Percentiles rank a stretch among this genome's conserved stretches.
phyloP scores from a whole-genome alignment of 225 moss, liverwort and hornwort genomes.

The Polytrichum formosum region DNA sequence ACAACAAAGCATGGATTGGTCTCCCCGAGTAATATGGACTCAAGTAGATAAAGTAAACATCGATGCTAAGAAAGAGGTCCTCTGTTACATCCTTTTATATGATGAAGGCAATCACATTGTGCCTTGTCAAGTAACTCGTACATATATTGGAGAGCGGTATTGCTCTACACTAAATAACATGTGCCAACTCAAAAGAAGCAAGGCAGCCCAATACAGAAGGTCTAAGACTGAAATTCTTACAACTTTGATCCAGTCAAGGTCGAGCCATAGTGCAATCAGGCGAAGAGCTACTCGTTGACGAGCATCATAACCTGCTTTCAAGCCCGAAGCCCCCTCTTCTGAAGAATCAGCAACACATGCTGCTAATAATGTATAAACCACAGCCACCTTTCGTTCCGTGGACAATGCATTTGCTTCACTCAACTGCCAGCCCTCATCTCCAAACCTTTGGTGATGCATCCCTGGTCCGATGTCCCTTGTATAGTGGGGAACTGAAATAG shows the following conservation, averaged over 20 bases:
- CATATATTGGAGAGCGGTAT: background rate
- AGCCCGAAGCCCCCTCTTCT: slow-evolving; percentile 53
- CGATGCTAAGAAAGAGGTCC: no score
- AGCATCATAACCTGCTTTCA: slow-evolving; percentile 88
- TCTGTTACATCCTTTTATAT: no score
- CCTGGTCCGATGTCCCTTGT: slow-evolving; percentile 23
- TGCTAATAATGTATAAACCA: slow-evolving; percentile 74
- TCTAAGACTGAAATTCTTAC: slow-evolving; percentile 29
- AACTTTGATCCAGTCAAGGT: slow-evolving; percentile 77
- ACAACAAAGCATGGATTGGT: background rate
- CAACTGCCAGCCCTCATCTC: slow-evolving; percentile 33
- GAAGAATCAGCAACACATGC: slow-evolving; percentile 87
- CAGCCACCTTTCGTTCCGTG: slow-evolving; percentile 72
- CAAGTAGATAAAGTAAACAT: no score
- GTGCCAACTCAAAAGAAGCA: background rate
- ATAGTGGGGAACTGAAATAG: slow-evolving; percentile 1
- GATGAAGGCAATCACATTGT: background rate
- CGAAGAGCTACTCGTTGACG: slow-evolving; percentile 92
- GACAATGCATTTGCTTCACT: slow-evolving; percentile 41
- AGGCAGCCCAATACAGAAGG: background rate
- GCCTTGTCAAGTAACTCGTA: background rate
- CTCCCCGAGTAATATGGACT: no score
- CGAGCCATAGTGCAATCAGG: slow-evolving; percentile 80
- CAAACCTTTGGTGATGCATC: slow-evolving; percentile 19
- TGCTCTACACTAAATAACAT: background rate